These are phyloP conservation scores for Magnusiomyces suaveolens DNA, from an alignment of 1,139 yeast species.

Conservation along the genomic window DNA sequence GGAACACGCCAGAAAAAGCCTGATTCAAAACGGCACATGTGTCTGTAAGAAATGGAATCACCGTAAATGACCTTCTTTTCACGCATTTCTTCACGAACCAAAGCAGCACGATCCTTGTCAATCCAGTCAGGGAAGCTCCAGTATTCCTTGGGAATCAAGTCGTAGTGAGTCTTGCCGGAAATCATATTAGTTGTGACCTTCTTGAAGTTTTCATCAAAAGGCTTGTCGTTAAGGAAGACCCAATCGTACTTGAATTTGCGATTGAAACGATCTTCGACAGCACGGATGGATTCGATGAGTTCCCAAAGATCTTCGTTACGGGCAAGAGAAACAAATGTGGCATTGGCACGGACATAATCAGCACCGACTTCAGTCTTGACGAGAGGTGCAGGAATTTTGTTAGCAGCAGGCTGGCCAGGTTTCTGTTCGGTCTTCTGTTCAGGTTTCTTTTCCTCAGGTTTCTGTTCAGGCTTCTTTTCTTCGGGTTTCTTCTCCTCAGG, in stretches of 20 bases:
- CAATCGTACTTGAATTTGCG: conserved; percentile 56
- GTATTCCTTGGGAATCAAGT: conserved; percentile 54
- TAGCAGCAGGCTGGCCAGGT: neutral
- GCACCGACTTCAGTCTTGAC: neutral
- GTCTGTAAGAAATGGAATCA: conserved; percentile 57
- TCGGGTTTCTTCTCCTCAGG: neutral
- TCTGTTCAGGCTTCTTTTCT: neutral
- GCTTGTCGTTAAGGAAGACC: conserved; percentile 66
- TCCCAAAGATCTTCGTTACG: conserved; percentile 57
- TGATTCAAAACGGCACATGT: conserved; percentile 90
- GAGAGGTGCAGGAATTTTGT: neutral
- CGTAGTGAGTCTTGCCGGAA: conserved; percentile 58
- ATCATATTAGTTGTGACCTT: conserved; percentile 39
- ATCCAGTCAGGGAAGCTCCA: conserved; percentile 72
- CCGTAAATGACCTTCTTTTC: conserved; percentile 51
- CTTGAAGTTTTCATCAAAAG: conserved; percentile 46
- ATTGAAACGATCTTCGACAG: conserved; percentile 67
- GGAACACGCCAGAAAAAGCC: conserved; percentile 86
- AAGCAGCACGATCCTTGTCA: conserved; percentile 52
- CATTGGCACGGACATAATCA: conserved; percentile 37
- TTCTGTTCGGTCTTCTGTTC: neutral
- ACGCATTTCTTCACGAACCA: conserved; percentile 42
- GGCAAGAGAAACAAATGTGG: conserved; percentile 66
- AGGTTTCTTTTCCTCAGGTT: neutral
- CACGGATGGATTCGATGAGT: conserved; percentile 49